A percentile compares a stretch with the other conserved stretches of the same genome.
Conservation (phyloP, 345 rosid genomes). For the Conringia planisiliqua region DNA sequence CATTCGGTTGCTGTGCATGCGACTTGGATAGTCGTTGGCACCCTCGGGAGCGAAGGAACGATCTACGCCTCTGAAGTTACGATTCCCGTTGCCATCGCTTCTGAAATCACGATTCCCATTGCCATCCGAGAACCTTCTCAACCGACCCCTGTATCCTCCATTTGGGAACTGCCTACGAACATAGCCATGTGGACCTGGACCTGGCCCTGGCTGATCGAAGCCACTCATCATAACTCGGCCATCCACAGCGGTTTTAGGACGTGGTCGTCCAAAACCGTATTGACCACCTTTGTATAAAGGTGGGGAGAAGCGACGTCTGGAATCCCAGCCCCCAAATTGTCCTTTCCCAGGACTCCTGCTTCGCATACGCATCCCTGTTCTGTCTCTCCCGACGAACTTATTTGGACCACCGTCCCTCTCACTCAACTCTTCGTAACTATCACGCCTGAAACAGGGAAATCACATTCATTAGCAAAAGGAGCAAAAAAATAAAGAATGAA, state of each 20-base stretch:
- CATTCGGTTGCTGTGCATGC: conserved; percentile 12
- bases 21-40: conserved; percentile 29
- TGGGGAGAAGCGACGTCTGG: conserved; percentile 34
- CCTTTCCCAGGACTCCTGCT: conserved; percentile 43
- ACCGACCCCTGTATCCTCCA: conserved; percentile 37
- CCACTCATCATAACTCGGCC: conserved; percentile 31
- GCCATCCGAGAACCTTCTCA: conserved; percentile 37
- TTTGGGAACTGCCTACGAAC: conserved; percentile 39
- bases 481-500: background rate
- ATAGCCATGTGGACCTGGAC: conserved; percentile 24
- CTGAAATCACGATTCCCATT: conserved; percentile 13
- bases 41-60: conserved; percentile 19
- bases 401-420: conserved; percentile 12
- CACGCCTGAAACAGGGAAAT: conserved; percentile 36
- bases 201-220: conserved; percentile 31
- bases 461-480: background rate
- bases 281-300: conserved; percentile 22
- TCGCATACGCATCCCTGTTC: conserved; percentile 26
- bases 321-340: conserved; percentile 31
- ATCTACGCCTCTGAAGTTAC: conserved; percentile 11
- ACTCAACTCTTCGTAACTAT: conserved; percentile 29
- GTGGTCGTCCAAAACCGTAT: conserved; percentile 32
- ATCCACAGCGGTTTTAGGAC: conserved; percentile 35
- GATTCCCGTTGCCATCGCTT: conserved; percentile 4
- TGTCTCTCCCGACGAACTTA: conserved; percentile 39